phyloP scores from a whole-genome alignment of 352 stramenopile species.

The Phytophthora tubulina region DNA sequence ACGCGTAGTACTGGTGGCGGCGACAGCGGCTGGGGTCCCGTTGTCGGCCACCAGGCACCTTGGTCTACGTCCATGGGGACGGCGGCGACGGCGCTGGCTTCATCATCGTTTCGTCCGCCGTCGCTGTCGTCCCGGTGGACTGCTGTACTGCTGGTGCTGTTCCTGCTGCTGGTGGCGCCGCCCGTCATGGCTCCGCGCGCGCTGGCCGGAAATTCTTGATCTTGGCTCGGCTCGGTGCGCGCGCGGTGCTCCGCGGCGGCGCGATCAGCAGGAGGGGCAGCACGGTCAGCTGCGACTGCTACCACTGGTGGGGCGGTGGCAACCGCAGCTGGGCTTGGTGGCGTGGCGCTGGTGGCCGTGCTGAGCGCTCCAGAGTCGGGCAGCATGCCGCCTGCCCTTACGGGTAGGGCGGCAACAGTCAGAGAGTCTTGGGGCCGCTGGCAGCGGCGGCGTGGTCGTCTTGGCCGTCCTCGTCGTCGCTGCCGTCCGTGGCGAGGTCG shows the following conservation, averaged over 20 bases:
- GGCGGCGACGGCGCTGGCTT: neutral
- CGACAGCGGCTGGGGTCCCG: neutral
- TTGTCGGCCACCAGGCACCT: neutral
- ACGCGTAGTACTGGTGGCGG: neutral
- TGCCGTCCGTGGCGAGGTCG: no score
- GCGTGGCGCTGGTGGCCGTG: no score
- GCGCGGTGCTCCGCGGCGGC: no score
- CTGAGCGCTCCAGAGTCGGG: neutral
- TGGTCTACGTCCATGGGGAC: neutral
- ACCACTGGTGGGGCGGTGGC: no score
- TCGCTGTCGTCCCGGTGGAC: neutral
- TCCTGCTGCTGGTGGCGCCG: no score
- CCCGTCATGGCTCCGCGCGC: no score
- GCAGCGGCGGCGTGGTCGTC: no score
- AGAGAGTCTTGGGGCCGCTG: neutral
- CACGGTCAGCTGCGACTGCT: no score
- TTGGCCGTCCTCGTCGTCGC: no score
- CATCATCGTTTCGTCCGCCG: neutral
- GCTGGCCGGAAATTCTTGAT: no score
- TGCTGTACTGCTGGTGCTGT: neutral
- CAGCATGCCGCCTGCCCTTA: neutral
- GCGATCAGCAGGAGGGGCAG: no score
- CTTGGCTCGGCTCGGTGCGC: no score
- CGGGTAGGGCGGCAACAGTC: neutral
- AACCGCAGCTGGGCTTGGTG: neutral